These are phyloP conservation scores for Macroventuria anomochaeta DNA, from an alignment of 2,329 filamentous ascomycete species.

Conservation along the genomic window DNA sequence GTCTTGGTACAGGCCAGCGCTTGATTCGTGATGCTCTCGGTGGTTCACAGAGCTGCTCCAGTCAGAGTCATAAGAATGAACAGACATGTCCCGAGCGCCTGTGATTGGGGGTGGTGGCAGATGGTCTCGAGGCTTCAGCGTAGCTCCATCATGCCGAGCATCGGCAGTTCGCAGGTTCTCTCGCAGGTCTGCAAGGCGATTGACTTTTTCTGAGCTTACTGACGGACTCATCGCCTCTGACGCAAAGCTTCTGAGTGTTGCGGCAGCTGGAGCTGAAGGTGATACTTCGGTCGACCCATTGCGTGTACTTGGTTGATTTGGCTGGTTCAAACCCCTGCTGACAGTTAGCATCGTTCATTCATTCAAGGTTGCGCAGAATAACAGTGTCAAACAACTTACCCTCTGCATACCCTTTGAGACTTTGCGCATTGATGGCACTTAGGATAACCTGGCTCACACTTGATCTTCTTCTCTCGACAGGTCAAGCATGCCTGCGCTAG, in stretches of 20 bases:
- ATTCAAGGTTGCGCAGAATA: neutral
- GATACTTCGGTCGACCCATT: constrained; percentile 6
- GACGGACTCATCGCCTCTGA: constrained; percentile 41
- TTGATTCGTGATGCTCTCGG: constrained; percentile 35
- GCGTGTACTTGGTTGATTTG: constrained; percentile 4
- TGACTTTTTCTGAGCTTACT: constrained; percentile 37
- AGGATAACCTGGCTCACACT: constrained; percentile 86
- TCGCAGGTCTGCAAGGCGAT: constrained; percentile 39
- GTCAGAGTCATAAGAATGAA: constrained; percentile 44
- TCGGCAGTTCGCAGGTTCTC: constrained; percentile 38
- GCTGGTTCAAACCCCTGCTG: constrained; percentile 17
- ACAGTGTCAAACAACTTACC: constrained; percentile 48
- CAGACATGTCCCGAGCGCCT: constrained; percentile 40
- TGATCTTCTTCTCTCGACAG: constrained; percentile 96
- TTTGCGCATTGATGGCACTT: constrained; percentile 93
- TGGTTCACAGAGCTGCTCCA: constrained; percentile 42
- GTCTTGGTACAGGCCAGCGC: constrained; percentile 43
- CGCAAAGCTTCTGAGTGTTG: constrained; percentile 42
- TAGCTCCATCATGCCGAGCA: constrained; percentile 36
- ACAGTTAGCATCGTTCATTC: neutral
- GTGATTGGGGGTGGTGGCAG: constrained; percentile 29
- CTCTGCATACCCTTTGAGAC: constrained; percentile 83
- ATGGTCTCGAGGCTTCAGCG: constrained; percentile 36
- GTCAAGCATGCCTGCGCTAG: constrained; percentile 92
- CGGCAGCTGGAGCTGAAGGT: constrained; percentile 12